Conservation (phyloP, 257 asterid genomes). For the Nicotiana benthamiana region DNA sequence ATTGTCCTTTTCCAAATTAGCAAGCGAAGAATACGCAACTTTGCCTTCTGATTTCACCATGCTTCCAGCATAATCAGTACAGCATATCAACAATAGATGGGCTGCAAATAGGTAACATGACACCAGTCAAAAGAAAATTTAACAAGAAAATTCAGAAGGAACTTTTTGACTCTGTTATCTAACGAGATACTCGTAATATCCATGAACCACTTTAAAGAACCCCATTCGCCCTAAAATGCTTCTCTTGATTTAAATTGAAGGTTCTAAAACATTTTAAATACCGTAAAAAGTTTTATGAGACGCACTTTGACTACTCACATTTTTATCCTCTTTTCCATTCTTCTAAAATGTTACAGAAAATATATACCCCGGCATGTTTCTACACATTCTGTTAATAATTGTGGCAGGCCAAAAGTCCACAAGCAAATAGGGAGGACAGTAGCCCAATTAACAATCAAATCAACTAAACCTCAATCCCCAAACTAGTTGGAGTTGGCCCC, state of each 20-base stretch:
- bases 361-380: background rate
- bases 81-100: background rate
- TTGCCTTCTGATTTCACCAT: slow-evolving; percentile 29
- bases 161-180: background rate
- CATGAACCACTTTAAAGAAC: background rate
- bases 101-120: background rate
- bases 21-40: slow-evolving; percentile 27
- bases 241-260: background rate
- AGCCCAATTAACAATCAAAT: background rate
- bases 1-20: slow-evolving; percentile 22
- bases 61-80: slow-evolving; percentile 1
- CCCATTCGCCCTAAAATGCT: background rate
- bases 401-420: background rate
- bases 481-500: background rate
- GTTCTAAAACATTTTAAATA: background rate
- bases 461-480: background rate
- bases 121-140: slow-evolving; percentile 1
- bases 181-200: background rate
- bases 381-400: background rate
- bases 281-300: background rate
- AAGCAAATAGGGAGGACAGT: background rate
- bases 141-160: background rate
- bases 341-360: background rate
- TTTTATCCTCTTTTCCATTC: background rate
- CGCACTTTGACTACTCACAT: background rate